These are phyloP conservation scores for Rubia peregrina DNA, from an alignment of 305 asterid species.

Conservation along the genomic window DNA sequence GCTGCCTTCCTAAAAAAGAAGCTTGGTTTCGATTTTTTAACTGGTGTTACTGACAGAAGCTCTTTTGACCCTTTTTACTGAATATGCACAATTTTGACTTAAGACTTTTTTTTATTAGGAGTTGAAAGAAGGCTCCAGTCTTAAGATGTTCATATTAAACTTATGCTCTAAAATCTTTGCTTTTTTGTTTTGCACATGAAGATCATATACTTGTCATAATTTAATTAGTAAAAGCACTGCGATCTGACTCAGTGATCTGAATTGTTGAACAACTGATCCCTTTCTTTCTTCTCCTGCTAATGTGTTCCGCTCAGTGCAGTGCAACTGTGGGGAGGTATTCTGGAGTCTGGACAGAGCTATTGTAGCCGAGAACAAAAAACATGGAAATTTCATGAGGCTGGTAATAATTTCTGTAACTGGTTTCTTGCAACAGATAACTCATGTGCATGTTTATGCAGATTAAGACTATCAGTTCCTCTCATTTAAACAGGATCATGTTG, in stretches of 20 bases:
- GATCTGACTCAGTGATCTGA: background rate
- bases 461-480: background rate
- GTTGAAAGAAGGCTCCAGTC: background rate
- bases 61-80: background rate
- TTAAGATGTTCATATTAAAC: background rate
- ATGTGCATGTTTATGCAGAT: background rate
- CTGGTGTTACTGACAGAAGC: background rate
- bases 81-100: background rate
- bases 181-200: background rate
- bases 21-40: background rate
- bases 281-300: background rate
- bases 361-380: slow-evolving; percentile 79
- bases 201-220: background rate
- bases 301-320: slow-evolving; percentile 29
- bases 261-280: too few relatives aligned
- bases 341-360: slow-evolving; percentile 80
- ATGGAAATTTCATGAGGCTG: slow-evolving; percentile 90
- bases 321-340: slow-evolving; percentile 81
- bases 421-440: background rate
- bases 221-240: background rate
- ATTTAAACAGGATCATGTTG: slow-evolving; percentile 70
- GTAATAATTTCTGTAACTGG: slow-evolving; percentile 28
- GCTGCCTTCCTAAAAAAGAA: background rate
- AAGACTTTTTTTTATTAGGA: background rate
- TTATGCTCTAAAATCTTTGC: background rate